phyloP scores from a whole-genome alignment of 495 filamentous ascomycete species.

The Lepraria neglecta region DNA sequence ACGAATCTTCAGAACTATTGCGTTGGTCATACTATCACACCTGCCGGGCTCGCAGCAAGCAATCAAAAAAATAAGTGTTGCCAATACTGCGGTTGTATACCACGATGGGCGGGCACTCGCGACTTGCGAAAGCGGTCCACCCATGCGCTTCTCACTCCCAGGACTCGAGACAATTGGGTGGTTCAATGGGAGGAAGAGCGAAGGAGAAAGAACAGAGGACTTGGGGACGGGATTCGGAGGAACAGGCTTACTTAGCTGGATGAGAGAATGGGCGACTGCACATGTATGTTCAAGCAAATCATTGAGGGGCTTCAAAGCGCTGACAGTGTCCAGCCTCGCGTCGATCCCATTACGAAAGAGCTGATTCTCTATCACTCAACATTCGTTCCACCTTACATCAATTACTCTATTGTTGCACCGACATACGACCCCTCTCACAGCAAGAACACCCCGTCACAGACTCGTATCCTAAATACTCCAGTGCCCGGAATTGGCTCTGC shows the following conservation, averaged over 20 bases:
- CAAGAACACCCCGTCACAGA: not conserved
- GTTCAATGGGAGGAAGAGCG: slow-evolving; percentile 55
- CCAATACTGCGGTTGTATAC: slow-evolving; percentile 56
- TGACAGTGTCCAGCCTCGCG: slow-evolving; percentile 38
- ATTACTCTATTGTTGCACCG: slow-evolving; percentile 53
- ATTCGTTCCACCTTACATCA: slow-evolving; percentile 55
- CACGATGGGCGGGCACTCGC: slow-evolving; percentile 61
- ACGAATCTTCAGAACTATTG: slow-evolving; percentile 44
- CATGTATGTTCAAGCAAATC: slow-evolving; percentile 33
- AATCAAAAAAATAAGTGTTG: slow-evolving; percentile 57
- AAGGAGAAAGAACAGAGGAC: slow-evolving; percentile 28
- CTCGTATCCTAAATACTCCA: slow-evolving; percentile 37
- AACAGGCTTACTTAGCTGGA: slow-evolving; percentile 45
- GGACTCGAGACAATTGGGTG: slow-evolving; percentile 57
- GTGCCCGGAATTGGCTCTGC: slow-evolving; percentile 52
- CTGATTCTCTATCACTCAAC: slow-evolving; percentile 58
- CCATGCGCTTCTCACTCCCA: slow-evolving; percentile 55
- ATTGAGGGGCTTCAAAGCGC: not conserved
- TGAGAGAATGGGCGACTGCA: slow-evolving; percentile 62
- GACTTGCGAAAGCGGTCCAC: slow-evolving; percentile 61
- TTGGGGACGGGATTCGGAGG: slow-evolving; percentile 43
- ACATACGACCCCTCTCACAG: slow-evolving; percentile 17
- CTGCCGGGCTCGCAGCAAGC: slow-evolving; percentile 46
- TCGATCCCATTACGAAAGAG: slow-evolving; percentile 54
- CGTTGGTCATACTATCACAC: slow-evolving; percentile 48